Evolutionary conservation across 257 asterid species (phyloP).

Genomic region (Misopates orontium): DNA sequence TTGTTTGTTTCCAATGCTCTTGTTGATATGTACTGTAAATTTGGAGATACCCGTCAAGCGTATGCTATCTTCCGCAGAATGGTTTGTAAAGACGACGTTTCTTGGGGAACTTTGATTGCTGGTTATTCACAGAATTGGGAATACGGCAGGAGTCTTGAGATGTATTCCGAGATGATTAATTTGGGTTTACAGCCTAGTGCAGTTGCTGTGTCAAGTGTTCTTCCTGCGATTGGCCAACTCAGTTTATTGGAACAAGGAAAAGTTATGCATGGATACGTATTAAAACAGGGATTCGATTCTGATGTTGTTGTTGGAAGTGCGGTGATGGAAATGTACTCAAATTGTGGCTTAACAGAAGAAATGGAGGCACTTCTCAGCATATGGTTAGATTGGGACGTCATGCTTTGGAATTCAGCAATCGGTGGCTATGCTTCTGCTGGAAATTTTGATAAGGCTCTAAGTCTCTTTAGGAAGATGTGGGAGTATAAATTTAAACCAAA

Average conservation of each 20-base stretch:
- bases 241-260: constrained; percentile 32
- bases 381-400: constrained; percentile 32
- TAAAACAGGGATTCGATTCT: constrained; percentile 33
- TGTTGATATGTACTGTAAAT: constrained; percentile 46
- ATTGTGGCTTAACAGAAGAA: constrained; percentile 31
- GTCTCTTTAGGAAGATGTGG: constrained; percentile 32
- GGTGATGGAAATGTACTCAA: constrained; percentile 37
- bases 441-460: constrained; percentile 26
- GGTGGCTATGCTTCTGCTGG: constrained; percentile 31
- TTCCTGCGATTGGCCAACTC: constrained; percentile 38
- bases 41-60: constrained; percentile 35
- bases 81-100: constrained; percentile 33
- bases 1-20: constrained; percentile 39
- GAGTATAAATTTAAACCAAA: constrained; percentile 29
- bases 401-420: constrained; percentile 40
- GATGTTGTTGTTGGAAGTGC: constrained; percentile 38
- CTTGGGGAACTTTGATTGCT: constrained; percentile 45
- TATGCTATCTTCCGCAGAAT: constrained; percentile 27
- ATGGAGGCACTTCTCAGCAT: constrained; percentile 23
- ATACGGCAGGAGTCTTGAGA: constrained; percentile 31
- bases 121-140: constrained; percentile 38
- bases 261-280: constrained; percentile 34
- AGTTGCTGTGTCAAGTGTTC: constrained; percentile 33
- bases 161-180: constrained; percentile 29
- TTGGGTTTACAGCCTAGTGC: constrained; percentile 26